These are phyloP conservation scores for Chrysoporthe austroafricana DNA, from an alignment of 2,329 filamentous ascomycete genomes.

Conservation along the genomic window DNA sequence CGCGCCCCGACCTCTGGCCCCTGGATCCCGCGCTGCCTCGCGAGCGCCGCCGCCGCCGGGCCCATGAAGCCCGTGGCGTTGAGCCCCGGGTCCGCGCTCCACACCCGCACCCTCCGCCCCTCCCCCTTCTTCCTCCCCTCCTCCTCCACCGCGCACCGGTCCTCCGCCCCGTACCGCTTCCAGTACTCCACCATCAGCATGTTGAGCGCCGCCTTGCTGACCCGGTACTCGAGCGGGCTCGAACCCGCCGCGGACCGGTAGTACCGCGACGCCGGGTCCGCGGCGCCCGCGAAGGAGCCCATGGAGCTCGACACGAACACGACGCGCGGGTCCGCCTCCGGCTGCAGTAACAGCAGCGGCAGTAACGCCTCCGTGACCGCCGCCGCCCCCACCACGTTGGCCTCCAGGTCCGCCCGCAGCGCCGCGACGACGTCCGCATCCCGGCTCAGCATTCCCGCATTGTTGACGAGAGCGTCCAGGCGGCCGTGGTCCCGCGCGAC, in stretches of 20 bases:
- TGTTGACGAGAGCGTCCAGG: background rate
- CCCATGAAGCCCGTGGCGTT: conserved; percentile 17
- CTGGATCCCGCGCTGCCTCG: conserved; percentile 14
- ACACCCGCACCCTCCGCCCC: conserved; percentile 5
- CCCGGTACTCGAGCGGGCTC: conserved; percentile 30
- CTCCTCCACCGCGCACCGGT: background rate
- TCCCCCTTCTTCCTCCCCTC: background rate
- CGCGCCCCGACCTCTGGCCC: conserved; percentile 7
- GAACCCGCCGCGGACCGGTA: conserved; percentile 22
- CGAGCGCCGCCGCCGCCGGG: background rate
- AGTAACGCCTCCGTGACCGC: conserved; percentile 22
- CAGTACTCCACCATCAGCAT: conserved; percentile 35
- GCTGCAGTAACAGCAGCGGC: background rate
- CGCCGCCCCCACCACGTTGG: conserved; percentile 14
- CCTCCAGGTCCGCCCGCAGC: conserved; percentile 18
- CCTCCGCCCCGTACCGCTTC: conserved; percentile 16
- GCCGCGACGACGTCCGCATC: conserved; percentile 3
- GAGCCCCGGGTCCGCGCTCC: conserved; percentile 11
- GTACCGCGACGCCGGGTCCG: conserved; percentile 28
- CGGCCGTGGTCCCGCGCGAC: background rate
- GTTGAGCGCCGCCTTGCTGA: conserved; percentile 37
- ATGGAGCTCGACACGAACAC: conserved; percentile 32
- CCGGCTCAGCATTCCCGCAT: conserved; percentile 14
- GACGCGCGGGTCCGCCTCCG: conserved; percentile 5
- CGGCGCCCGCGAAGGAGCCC: conserved; percentile 31